Base-by-base conservation (phyloP, 202 grass and related monocot genomes). In the Digitaria exilis region DNA sequence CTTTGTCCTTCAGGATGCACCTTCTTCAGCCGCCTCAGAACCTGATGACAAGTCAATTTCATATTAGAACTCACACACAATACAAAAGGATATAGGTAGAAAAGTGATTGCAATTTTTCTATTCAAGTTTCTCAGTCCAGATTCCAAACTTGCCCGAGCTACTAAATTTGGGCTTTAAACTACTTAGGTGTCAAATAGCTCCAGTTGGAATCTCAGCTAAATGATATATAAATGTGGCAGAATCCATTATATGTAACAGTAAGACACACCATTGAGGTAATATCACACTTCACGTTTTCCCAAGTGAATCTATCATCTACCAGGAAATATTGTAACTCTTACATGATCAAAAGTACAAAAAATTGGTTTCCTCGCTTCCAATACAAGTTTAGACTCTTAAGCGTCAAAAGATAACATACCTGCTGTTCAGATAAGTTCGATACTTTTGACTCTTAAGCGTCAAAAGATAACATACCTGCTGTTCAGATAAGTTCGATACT, bases 1-100 rank as follows among this genome's bases (percentile, higher is more conserved):
- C 75, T 69, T 60, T 62, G 80, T 48, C 68, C 74, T 88, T 92
- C 91, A 69, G 65, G 58, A 43, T 76, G 75, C 9, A 44, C 73
- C 85, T 98, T 98, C 83, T 96, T 98, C 89, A 98, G 70, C 50
- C 96, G 90, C 89, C 87, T 98, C 42, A 92, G 72, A 86, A 90
- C 93, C 96, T 98, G 77, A 59, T 64, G 12, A 41, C 19, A 59
- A 42, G 17, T 45, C 45, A 68, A 7, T 25, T 82, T 41, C 74
- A 60, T 13, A 55, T 86, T 31, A 88, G 67, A 66, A 84, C 52
- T 55, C 58, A 0, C 7, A 41, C 21, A 3, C 6, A n/a, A 29
- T 26, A 32, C 48, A 0, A 3, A 77, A 55, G 43, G 6, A 7
- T 39, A 39, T 39, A 39, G 37, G 17, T 15, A 59, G 9, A 39